Conservation (phyloP, 306 rosid genomes). For the Malus orientalis region DNA sequence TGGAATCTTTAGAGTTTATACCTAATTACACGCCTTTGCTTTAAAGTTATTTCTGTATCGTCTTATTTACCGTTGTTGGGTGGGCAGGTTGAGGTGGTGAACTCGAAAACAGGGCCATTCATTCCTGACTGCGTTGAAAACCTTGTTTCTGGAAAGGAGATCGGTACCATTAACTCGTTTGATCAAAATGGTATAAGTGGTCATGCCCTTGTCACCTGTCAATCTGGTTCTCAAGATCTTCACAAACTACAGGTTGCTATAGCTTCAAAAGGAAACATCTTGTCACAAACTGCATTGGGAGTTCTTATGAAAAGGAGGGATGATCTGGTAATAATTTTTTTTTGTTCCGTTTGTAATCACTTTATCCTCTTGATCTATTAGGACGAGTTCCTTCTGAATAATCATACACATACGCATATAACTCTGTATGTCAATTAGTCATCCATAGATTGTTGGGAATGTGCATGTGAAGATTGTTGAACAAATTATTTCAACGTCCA, state of each 20-base stretch:
- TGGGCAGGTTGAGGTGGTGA: slow-evolving; percentile 42
- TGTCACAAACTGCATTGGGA: slow-evolving; percentile 48
- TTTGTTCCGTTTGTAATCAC: slow-evolving; percentile 1
- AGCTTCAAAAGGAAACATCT: slow-evolving; percentile 37
- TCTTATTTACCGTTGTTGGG: slow-evolving; percentile 16
- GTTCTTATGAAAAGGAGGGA: slow-evolving; percentile 46
- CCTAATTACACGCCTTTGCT: background rate
- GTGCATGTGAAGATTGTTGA: background rate
- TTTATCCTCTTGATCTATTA: background rate
- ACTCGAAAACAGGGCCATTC: slow-evolving; percentile 11
- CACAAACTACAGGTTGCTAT: slow-evolving; percentile 26
- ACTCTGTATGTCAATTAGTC: background rate
- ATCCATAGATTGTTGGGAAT: background rate
- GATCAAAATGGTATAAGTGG: slow-evolving; percentile 19
- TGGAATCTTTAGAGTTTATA: background rate
- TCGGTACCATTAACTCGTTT: slow-evolving; percentile 19
- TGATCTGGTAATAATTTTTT: slow-evolving; percentile 42
- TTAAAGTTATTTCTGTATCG: background rate
- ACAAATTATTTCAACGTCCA: background rate
- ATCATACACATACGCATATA: background rate
- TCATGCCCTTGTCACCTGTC: slow-evolving; percentile 15
- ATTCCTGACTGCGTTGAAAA: slow-evolving; percentile 20
- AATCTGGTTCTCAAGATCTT: slow-evolving; percentile 19
- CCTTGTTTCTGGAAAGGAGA: slow-evolving; percentile 22
- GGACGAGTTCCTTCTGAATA: background rate